Conservation (phyloP, 1,284 basidiomycete species). For the Amylostereum areolatum region DNA sequence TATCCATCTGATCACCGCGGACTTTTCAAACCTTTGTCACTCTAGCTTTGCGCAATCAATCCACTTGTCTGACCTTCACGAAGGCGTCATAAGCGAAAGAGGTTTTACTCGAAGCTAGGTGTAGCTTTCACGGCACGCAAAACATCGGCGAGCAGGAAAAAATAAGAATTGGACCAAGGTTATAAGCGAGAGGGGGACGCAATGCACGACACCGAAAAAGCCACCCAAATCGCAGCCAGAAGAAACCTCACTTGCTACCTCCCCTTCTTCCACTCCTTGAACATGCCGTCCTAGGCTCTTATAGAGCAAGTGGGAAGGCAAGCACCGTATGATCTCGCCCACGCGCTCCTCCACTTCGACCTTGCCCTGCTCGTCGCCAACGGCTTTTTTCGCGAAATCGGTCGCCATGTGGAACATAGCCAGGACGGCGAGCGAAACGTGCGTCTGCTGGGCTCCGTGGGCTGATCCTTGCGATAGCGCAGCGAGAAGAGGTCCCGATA, state of each 20-base stretch:
- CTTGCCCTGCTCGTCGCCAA: slow-evolving; percentile 56
- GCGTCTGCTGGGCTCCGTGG: slow-evolving; percentile 85
- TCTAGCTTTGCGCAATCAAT: too few species aligned
- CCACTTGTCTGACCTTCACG: too few species aligned
- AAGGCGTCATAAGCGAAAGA: too few species aligned
- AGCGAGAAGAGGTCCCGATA: slow-evolving; percentile 58
- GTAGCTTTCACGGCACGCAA: too few species aligned
- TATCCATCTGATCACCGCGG: too few species aligned
- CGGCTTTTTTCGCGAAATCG: slow-evolving; percentile 72
- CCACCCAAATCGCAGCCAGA: too few species aligned
- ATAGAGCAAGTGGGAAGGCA: slow-evolving; percentile 81
- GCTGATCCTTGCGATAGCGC: slow-evolving; percentile 71
- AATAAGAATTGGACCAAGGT: too few species aligned
- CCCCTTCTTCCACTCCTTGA: slow-evolving; percentile 83
- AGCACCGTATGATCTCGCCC: slow-evolving; percentile 81
- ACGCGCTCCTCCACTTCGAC: slow-evolving; percentile 72
- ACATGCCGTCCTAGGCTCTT: slow-evolving; percentile 89
- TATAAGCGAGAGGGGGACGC: too few species aligned
- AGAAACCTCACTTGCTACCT: slow-evolving; percentile 39
- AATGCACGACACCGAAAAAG: too few species aligned
- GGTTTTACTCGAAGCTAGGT: too few species aligned
- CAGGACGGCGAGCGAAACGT: slow-evolving; percentile 86
- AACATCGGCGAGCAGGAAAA: too few species aligned
- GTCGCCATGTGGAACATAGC: slow-evolving; percentile 82
- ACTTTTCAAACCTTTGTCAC: too few species aligned